Percentiles rank a stretch among this genome's conserved stretches.
Conservation (phyloP, 2,329 filamentous ascomycete species). For the Piedraia hortae region DNA sequence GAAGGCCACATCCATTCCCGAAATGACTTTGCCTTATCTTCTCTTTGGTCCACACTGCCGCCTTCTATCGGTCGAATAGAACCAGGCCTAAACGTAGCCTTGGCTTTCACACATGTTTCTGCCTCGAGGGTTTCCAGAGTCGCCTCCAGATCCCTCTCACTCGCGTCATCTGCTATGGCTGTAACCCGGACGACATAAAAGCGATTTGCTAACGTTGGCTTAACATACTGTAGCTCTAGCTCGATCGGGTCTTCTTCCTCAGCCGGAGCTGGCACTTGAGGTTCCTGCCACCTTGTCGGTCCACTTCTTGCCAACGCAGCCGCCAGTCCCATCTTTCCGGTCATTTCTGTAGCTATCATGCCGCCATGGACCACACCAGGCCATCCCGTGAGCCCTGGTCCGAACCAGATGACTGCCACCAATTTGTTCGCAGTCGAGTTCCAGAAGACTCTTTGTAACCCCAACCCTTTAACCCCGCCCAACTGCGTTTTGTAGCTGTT, state of each 20-base stretch:
- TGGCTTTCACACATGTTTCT: slow-evolving; percentile 28
- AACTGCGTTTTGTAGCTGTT: no score
- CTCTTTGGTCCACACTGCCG: slow-evolving; percentile 3
- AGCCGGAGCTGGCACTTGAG: slow-evolving; percentile 2
- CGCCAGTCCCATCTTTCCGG: slow-evolving; percentile 42
- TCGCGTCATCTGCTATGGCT: slow-evolving; percentile 7
- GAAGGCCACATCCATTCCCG: slow-evolving; percentile 11
- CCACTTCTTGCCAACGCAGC: slow-evolving; percentile 29
- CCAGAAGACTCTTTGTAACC: slow-evolving; percentile 34
- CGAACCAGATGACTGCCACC: slow-evolving; percentile 39
- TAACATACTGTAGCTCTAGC: slow-evolving; percentile 30
- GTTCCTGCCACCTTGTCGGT: no score
- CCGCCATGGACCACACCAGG: slow-evolving; percentile 47
- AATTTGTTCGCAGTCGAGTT: slow-evolving; percentile 29
- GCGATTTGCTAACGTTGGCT: slow-evolving; percentile 28
- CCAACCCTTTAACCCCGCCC: slow-evolving; percentile 16
- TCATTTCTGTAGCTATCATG: slow-evolving; percentile 35
- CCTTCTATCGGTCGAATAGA: slow-evolving; percentile 3
- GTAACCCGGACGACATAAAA: slow-evolving; percentile 35
- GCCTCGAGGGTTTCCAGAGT: slow-evolving; percentile 29
- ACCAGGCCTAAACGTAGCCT: slow-evolving; percentile 8
- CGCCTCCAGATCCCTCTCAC: slow-evolving; percentile 21
- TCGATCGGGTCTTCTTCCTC: slow-evolving; percentile 13
- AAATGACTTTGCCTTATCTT: slow-evolving; percentile 5
- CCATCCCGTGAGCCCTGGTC: slow-evolving; percentile 38